phyloP scores from a whole-genome alignment of 768 basidiomycete species.

The Jaapia argillacea region DNA sequence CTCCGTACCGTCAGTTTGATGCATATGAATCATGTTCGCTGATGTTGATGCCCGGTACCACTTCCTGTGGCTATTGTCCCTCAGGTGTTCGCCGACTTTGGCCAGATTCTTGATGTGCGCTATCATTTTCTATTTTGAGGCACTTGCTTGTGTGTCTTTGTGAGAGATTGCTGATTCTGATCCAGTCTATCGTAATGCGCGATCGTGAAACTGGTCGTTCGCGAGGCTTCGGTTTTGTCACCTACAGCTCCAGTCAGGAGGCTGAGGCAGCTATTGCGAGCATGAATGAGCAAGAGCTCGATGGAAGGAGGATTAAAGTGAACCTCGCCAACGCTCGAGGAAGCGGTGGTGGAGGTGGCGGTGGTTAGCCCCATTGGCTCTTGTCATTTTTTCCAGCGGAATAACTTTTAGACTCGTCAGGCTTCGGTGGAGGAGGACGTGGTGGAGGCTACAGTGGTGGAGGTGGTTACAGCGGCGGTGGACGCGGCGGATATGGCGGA shows the following conservation, averaged over 20 bases:
- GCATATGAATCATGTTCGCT: conserved; percentile 32
- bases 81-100: conserved; percentile 78
- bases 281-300: conserved; percentile 87
- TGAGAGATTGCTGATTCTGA: conserved; percentile 23
- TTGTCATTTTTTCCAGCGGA: conserved; percentile 1
- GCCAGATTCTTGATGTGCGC: conserved; percentile 89
- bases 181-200: conserved; percentile 94
- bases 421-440: conserved; percentile 23
- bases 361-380: conserved; percentile 12
- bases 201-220: conserved; percentile 97
- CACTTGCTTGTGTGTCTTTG: conserved; percentile 2
- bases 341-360: conserved; percentile 43
- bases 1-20: conserved; percentile 77
- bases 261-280: conserved; percentile 67
- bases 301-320: conserved; percentile 83
- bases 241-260: conserved; percentile 49
- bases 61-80: conserved; percentile 20
- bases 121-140: background rate
- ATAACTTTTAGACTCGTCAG: conserved; percentile 5
- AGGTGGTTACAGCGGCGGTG: conserved; percentile 16
- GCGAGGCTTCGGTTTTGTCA: conserved; percentile 96
- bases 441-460: conserved; percentile 19
- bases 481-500: conserved; percentile 20
- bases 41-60: no score
- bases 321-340: conserved; percentile 73